These are phyloP conservation scores for Tricholomella constricta DNA, from an alignment of 768 basidiomycete genomes.

Conservation along the genomic window DNA sequence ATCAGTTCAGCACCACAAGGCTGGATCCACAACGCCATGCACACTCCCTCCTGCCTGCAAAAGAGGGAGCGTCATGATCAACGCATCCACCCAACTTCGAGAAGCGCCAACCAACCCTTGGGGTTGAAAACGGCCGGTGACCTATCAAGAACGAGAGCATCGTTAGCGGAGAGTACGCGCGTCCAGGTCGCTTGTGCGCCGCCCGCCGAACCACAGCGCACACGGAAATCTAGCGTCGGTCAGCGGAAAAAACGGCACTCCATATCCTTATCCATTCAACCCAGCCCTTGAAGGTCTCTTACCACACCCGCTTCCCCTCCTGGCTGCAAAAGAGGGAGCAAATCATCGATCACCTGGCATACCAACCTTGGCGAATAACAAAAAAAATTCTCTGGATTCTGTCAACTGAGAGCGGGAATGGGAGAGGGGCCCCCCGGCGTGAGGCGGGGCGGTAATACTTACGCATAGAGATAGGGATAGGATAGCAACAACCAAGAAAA, in stretches of 20 bases:
- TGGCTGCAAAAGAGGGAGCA: constrained; percentile 1
- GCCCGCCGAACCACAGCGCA: too few relatives aligned
- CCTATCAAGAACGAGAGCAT: too few relatives aligned
- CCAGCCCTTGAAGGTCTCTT: neutral
- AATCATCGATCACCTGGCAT: constrained; percentile 2
- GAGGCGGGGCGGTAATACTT: constrained; percentile 25
- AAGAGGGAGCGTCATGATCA: neutral
- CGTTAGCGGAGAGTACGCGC: too few relatives aligned
- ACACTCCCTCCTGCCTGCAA: neutral
- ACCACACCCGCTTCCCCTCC: neutral
- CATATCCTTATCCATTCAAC: neutral
- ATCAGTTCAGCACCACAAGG: too few relatives aligned
- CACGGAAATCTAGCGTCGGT: too few relatives aligned
- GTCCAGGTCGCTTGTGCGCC: too few relatives aligned
- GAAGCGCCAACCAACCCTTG: too few relatives aligned
- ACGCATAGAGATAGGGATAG: constrained; percentile 20
- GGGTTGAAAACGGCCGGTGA: too few relatives aligned
- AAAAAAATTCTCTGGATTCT: constrained; percentile 12
- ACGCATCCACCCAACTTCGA: too few relatives aligned
- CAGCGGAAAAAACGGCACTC: too few relatives aligned
- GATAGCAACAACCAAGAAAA: constrained; percentile 9
- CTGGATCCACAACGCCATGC: too few relatives aligned
- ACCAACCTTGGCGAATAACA: constrained; percentile 14
- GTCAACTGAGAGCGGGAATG: neutral
- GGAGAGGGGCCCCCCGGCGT: constrained; percentile 14